phyloP scores from a whole-genome alignment of 2,329 filamentous ascomycete species.

The Sarocladium brachiariae region DNA sequence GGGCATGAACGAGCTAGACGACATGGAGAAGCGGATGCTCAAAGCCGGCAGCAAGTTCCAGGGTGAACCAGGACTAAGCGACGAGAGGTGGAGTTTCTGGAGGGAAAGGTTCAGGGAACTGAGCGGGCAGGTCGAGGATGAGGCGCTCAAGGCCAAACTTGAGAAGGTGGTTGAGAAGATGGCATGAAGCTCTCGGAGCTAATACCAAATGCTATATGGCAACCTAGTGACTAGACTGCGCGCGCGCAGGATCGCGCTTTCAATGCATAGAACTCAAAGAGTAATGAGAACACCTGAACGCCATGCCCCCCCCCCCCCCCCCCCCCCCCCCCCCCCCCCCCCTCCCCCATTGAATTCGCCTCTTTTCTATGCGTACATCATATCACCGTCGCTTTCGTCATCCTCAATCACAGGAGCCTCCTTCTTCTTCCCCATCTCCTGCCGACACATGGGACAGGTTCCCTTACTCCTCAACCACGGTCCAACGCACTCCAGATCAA shows the following conservation, averaged over 20 bases:
- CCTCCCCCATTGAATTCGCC: too few relatives aligned
- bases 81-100: conserved; percentile 26
- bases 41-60: conserved; percentile 17
- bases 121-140: conserved; percentile 13
- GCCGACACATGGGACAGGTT: conserved; percentile 56
- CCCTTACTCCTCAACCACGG: conserved; percentile 60
- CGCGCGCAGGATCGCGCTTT: conserved; percentile 1
- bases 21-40: conserved; percentile 15
- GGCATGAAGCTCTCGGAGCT: conserved; percentile 14
- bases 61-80: conserved; percentile 17
- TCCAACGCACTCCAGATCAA: conserved; percentile 61
- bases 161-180: conserved; percentile 18
- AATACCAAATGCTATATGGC: background rate
- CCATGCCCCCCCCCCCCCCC: conserved; percentile 1
- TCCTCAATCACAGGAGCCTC: conserved; percentile 37
- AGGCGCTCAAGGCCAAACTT: conserved; percentile 16
- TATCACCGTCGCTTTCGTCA: conserved; percentile 47
- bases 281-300: conserved; percentile 9
- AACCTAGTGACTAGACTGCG: background rate
- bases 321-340: too few relatives aligned
- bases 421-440: conserved; percentile 51
- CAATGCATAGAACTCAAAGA: background rate
- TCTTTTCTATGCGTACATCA: conserved; percentile 29
- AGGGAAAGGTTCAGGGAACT: conserved; percentile 19
- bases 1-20: conserved; percentile 15